Conservation (phyloP, 768 basidiomycete species). For the Termitomyces sp. region DNA sequence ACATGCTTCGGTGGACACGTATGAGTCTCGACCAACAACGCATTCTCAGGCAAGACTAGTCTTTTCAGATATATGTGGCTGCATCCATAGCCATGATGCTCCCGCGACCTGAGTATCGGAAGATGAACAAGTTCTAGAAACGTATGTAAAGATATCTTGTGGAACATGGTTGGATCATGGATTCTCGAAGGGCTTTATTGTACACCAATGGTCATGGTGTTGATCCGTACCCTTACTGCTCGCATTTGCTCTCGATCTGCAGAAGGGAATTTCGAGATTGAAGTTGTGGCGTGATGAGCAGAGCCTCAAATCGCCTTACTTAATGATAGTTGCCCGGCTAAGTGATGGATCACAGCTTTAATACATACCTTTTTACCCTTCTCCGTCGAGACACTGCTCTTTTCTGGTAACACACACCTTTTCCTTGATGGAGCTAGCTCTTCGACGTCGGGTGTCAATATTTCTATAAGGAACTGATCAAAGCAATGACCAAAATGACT, state of each 20-base stretch:
- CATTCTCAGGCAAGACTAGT: slow-evolving; percentile 2
- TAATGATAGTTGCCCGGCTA: not conserved
- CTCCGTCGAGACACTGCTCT: not conserved
- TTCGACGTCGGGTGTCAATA: not conserved
- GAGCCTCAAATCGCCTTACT: not conserved
- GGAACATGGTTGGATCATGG: slow-evolving; percentile 3
- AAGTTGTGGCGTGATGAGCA: slow-evolving; percentile 5
- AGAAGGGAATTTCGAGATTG: not conserved
- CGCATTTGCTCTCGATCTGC: not conserved
- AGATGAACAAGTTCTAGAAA: slow-evolving; percentile 10
- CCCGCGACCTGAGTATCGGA: slow-evolving; percentile 4
- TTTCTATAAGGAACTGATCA: not conserved
- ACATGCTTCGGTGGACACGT: not conserved
- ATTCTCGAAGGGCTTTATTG: slow-evolving; percentile 2
- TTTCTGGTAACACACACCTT: not conserved
- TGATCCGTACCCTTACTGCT: not conserved
- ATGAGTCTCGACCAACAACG: not conserved
- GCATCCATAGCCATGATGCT: slow-evolving; percentile 6
- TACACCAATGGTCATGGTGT: not conserved
- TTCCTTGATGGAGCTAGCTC: not conserved
- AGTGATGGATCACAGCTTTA: not conserved
- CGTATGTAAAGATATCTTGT: slow-evolving; percentile 7
- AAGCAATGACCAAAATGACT: not conserved
- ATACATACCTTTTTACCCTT: too few species aligned
- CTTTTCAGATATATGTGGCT: not conserved